phyloP scores from a whole-genome alignment of 2,329 filamentous ascomycete species.

The Colletotrichum truncatum region DNA sequence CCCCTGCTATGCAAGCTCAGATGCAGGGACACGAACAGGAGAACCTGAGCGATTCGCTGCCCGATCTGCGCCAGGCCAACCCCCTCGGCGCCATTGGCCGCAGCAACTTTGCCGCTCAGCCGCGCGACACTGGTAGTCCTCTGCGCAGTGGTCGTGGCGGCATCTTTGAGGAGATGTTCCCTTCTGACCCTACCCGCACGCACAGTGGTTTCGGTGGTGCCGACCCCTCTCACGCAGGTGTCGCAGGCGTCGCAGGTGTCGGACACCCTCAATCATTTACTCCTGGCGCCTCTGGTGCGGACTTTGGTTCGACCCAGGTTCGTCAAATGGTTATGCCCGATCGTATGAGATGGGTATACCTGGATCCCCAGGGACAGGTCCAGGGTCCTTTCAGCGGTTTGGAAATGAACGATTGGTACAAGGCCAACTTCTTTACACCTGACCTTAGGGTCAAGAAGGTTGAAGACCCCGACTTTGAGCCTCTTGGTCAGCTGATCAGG shows the following conservation, averaged over 20 bases:
- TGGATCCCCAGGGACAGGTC: conserved; percentile 90
- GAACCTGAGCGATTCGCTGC: conserved; percentile 62
- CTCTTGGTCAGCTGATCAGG: conserved; percentile 90
- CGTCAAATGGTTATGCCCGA: conserved; percentile 99
- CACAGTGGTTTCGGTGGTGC: conserved; percentile 37
- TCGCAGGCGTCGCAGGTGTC: too few species aligned
- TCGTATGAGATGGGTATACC: conserved; percentile 98
- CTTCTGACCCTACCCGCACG: conserved; percentile 44
- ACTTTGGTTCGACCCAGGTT: conserved; percentile 64
- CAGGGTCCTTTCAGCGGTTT: conserved; percentile 96
- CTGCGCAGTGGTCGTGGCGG: conserved; percentile 61
- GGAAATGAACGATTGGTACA: conserved; percentile 99
- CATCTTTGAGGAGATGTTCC: conserved; percentile 65
- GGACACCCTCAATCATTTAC: conserved; percentile 34
- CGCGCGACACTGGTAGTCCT: conserved; percentile 68
- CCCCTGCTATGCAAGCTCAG: conserved; percentile 88
- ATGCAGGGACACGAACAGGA: conserved; percentile 80
- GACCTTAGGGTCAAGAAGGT: conserved; percentile 95
- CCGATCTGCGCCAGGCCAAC: conserved; percentile 68
- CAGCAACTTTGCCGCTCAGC: conserved; percentile 61
- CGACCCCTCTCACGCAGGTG: conserved; percentile 34
- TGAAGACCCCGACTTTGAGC: conserved; percentile 94
- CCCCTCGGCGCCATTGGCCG: conserved; percentile 75
- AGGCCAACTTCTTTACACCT: conserved; percentile 95
- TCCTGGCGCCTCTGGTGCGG: conserved; percentile 34